Percentiles rank a stretch among this genome's conserved stretches.
Conservation (phyloP, 78 protist genomes). For the Dictyostelium brefeldianum region DNA sequence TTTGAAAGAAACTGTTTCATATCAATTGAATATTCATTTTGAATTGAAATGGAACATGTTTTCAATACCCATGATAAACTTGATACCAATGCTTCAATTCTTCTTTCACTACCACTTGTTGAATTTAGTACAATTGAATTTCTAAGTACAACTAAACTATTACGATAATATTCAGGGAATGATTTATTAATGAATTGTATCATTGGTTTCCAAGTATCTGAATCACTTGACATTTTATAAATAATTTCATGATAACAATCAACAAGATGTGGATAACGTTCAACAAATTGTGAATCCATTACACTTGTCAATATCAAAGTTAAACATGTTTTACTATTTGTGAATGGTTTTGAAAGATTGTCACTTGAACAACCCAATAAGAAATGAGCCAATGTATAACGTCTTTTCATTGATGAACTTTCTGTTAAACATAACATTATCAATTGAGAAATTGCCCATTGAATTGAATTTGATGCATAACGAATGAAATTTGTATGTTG, state of each 20-base stretch:
- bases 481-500: background rate
- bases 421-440: conserved; percentile 39
- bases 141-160: background rate
- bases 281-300: background rate
- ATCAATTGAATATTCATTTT: conserved; percentile 7
- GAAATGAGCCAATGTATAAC: conserved; percentile 64
- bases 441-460: conserved; percentile 62
- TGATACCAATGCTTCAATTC: conserved; percentile 25
- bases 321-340: conserved; percentile 38
- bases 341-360: conserved; percentile 32
- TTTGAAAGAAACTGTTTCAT: conserved; percentile 23
- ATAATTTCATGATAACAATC: conserved; percentile 70
- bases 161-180: background rate
- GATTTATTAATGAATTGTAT: background rate
- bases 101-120: background rate
- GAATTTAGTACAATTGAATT: background rate
- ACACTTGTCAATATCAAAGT: conserved; percentile 16
- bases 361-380: conserved; percentile 49
- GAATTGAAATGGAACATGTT: conserved; percentile 32
- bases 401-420: background rate
- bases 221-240: conserved; percentile 15
- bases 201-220: conserved; percentile 57
- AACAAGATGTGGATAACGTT: conserved; percentile 37
- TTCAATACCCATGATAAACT: conserved; percentile 51
- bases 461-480: conserved; percentile 30